These are phyloP conservation scores for Didymella keratinophila DNA, from an alignment of 2,329 filamentous ascomycete species.

Conservation along the genomic window DNA sequence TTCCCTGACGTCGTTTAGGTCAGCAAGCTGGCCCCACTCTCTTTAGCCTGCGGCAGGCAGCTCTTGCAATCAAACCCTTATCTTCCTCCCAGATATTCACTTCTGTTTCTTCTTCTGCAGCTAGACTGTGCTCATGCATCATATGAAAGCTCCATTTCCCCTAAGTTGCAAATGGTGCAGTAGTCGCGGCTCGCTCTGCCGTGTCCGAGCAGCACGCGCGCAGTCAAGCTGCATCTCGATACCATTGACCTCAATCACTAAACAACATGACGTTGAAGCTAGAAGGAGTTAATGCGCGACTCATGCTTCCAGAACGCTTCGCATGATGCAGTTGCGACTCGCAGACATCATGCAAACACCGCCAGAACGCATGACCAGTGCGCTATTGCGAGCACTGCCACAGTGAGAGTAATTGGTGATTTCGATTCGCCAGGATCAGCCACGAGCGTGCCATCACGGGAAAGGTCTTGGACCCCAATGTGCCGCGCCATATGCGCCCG, in stretches of 20 bases:
- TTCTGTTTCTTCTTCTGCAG: background rate
- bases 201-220: background rate
- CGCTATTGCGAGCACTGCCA: conserved; percentile 22
- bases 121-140: background rate
- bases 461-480: conserved; percentile 18
- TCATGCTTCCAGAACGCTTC: conserved; percentile 4
- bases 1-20: too few relatives aligned
- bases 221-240: background rate
- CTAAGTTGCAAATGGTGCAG: background rate
- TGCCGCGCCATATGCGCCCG: background rate
- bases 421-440: conserved; percentile 10
- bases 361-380: conserved; percentile 24
- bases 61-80: background rate
- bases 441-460: conserved; percentile 20
- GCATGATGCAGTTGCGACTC: background rate
- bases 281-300: background rate
- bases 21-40: background rate
- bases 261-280: conserved; percentile 10
- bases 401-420: conserved; percentile 8
- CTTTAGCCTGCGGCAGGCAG: background rate
- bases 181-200: background rate
- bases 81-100: background rate
- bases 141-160: background rate
- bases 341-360: conserved; percentile 16
- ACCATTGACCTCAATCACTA: conserved; percentile 2